These are phyloP conservation scores for Spergularia bocconei DNA, from an alignment of 148 eudicot species.

Conservation along the genomic window DNA sequence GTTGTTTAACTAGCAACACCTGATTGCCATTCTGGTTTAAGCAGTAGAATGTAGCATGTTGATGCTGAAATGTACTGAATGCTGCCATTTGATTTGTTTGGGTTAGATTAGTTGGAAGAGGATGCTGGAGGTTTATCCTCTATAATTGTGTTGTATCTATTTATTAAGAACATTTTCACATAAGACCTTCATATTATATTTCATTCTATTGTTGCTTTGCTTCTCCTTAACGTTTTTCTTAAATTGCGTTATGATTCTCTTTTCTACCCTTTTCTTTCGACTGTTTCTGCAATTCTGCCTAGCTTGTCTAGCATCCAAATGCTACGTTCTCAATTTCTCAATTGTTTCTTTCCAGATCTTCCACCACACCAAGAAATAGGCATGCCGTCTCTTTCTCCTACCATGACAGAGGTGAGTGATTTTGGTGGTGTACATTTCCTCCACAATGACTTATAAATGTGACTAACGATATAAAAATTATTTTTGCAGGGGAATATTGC, in stretches of 20 bases:
- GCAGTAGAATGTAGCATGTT: neutral
- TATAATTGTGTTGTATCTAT: no score
- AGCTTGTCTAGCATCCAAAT: no score
- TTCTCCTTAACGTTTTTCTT: neutral
- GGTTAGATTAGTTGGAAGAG: neutral
- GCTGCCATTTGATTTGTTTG: neutral
- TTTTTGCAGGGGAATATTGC: constrained; percentile 84
- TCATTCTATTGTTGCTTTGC: neutral
- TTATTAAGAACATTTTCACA: neutral
- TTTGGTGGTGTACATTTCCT: neutral
- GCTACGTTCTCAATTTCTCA: no score
- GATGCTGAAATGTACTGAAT: neutral
- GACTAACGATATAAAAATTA: constrained; percentile 12
- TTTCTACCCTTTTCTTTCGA: neutral
- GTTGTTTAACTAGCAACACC: neutral
- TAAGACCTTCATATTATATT: neutral
- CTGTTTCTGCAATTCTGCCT: neutral
- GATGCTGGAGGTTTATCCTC: neutral
- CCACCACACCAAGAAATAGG: constrained; percentile 92
- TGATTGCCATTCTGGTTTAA: neutral
- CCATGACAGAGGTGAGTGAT: constrained; percentile 83
- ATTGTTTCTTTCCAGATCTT: constrained; percentile 45
- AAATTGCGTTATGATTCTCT: neutral
- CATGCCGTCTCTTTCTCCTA: constrained; percentile 98
- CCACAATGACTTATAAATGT: neutral